Conservation (phyloP, 331 rosid species). For the Pyracantha coccinea region DNA sequence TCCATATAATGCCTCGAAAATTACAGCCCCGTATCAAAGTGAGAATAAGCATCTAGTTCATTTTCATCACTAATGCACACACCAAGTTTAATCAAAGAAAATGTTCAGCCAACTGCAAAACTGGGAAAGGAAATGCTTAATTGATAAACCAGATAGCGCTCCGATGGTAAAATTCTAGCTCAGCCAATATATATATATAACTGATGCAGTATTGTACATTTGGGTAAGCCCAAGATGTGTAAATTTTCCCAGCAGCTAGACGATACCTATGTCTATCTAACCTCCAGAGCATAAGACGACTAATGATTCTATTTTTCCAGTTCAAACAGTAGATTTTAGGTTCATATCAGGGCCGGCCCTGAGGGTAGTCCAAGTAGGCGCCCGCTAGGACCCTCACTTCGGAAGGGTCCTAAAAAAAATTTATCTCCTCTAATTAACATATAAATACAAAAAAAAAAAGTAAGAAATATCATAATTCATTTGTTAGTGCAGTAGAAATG, state of each 20-base stretch:
- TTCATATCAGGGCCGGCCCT: not conserved
- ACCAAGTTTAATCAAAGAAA: not conserved
- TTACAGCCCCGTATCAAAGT: not conserved
- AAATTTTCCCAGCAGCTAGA: not conserved
- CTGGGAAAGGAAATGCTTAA: not conserved
- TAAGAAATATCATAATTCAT: no score
- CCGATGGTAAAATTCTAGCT: no score
- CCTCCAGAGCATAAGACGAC: not conserved
- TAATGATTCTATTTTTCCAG: not conserved
- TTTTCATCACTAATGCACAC: not conserved
- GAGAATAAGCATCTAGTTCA: not conserved
- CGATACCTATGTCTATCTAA: not conserved
- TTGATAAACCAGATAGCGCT: not conserved
- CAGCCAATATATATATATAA: no score
- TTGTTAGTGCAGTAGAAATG: no score
- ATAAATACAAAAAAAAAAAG: no score
- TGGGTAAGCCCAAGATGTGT: not conserved
- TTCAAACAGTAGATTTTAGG: not conserved
- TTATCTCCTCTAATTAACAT: no score
- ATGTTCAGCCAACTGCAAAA: not conserved
- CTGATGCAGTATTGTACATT: no score
- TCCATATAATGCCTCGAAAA: not conserved
- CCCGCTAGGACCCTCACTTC: no score
- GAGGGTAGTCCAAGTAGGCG: no score
- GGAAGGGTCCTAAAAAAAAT: no score